A percentile compares a stretch with the other conserved stretches of the same genome.
Evolutionary conservation across 192 early-diverging fungal genomes (phyloP).

Genomic region (Coemansia sp.): DNA sequence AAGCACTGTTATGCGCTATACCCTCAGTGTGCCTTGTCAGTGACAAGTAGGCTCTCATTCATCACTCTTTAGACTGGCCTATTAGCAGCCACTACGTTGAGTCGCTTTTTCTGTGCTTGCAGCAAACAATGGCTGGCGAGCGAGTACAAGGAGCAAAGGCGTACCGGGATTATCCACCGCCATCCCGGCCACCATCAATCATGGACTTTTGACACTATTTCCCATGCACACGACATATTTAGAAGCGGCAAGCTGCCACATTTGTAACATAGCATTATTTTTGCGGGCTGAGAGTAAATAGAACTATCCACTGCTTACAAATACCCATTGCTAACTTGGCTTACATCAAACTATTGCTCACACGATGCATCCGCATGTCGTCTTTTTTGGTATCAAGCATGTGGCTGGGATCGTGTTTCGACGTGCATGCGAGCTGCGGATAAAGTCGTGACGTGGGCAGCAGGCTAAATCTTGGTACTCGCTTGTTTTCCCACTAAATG

Average conservation of each 20-base stretch:
- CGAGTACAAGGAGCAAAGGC: background rate
- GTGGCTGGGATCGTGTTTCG: background rate
- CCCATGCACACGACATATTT: background rate
- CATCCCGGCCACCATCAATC: conserved; percentile 16
- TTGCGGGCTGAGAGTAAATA: background rate
- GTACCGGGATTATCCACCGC: conserved; percentile 22
- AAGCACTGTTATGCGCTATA: background rate
- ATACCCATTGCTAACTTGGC: background rate
- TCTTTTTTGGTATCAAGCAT: background rate
- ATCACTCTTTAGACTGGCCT: background rate
- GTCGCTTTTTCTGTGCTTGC: background rate
- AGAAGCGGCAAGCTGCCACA: background rate
- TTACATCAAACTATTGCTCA: background rate
- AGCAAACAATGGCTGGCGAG: background rate
- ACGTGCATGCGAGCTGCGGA: background rate
- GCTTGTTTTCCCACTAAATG: background rate
- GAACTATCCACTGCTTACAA: background rate
- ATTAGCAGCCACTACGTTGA: no score
- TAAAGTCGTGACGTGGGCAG: background rate
- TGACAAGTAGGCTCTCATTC: background rate
- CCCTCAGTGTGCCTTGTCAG: background rate
- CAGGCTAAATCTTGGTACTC: background rate
- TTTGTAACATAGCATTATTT: background rate
- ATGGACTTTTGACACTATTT: conserved; percentile 11
- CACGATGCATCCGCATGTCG: background rate